A percentile compares a stretch with the other conserved stretches of the same genome.
phyloP scores from a whole-genome alignment of 768 basidiomycete genomes.

The Clitopilus hobsonii region DNA sequence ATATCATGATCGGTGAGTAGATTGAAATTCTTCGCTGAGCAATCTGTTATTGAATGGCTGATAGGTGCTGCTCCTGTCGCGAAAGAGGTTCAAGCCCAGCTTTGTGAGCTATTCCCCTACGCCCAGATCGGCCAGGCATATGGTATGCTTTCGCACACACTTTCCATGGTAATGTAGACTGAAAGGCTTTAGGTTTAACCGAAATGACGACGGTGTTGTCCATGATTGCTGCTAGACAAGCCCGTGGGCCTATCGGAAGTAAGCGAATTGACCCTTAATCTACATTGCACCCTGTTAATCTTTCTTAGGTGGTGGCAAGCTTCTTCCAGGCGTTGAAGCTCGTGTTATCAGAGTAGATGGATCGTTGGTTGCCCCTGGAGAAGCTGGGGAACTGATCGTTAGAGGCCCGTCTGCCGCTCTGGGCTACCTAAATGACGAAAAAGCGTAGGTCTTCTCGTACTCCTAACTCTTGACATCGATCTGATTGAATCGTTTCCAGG shows the following conservation, averaged over 20 bases:
- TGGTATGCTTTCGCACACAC: slow-evolving; percentile 27
- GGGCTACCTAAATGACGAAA: slow-evolving; percentile 39
- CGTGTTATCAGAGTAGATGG: slow-evolving; percentile 45
- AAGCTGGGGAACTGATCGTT: slow-evolving; percentile 45
- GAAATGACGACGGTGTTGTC: slow-evolving; percentile 41
- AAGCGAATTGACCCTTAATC: no score
- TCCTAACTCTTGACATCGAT: slow-evolving; percentile 11
- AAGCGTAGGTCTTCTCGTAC: slow-evolving; percentile 40
- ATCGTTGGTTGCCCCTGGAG: slow-evolving; percentile 32
- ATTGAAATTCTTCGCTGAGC: slow-evolving; percentile 7
- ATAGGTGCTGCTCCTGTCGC: slow-evolving; percentile 58
- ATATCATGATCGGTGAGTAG: slow-evolving; percentile 35
- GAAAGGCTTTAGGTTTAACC: slow-evolving; percentile 19
- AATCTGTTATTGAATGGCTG: neutral
- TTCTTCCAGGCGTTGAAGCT: slow-evolving; percentile 40
- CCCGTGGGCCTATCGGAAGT: slow-evolving; percentile 35
- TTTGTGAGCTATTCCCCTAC: slow-evolving; percentile 41
- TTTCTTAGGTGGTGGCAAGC: slow-evolving; percentile 30
- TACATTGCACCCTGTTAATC: neutral
- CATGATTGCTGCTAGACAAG: slow-evolving; percentile 38
- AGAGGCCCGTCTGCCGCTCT: slow-evolving; percentile 38
- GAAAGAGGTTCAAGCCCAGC: slow-evolving; percentile 40
- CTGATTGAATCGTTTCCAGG: slow-evolving; percentile 25
- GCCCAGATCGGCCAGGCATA: slow-evolving; percentile 59
- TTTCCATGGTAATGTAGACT: neutral